Percentiles rank a stretch among this genome's conserved stretches.
These are phyloP conservation scores for Potentilla sterilis DNA, from an alignment of 306 rosid genomes.

Conservation along the genomic window DNA sequence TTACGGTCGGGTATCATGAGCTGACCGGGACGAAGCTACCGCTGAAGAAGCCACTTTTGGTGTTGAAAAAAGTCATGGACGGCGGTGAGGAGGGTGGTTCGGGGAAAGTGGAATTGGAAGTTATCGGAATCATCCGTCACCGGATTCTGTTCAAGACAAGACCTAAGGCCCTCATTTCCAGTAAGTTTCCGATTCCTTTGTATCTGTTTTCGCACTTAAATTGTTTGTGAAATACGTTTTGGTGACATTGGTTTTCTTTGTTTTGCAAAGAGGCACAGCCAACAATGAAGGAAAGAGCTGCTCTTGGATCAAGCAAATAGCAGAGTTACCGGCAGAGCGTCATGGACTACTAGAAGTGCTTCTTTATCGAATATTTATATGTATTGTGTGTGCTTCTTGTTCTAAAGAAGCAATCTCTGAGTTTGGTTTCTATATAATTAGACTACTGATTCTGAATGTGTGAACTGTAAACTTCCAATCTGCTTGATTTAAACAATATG, in stretches of 20 bases:
- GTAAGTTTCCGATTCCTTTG: constrained; percentile 32
- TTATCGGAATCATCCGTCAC: constrained; percentile 70
- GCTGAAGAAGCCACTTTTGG: constrained; percentile 77
- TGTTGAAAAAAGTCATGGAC: constrained; percentile 62
- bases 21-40: constrained; percentile 73
- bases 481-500: not conserved
- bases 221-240: not conserved
- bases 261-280: constrained; percentile 47
- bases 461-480: not conserved
- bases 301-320: constrained; percentile 37
- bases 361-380: not conserved
- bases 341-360: constrained; percentile 19
- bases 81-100: constrained; percentile 1
- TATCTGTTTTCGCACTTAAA: too few relatives aligned
- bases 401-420: not conserved
- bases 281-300: constrained; percentile 39
- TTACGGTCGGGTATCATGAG: constrained; percentile 84
- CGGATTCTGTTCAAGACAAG: constrained; percentile 81
- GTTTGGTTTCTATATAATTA: not conserved
- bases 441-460: not conserved
- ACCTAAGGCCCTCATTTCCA: constrained; percentile 84
- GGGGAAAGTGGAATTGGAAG: constrained; percentile 53
- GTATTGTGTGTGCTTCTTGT: not conserved
- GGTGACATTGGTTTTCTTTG: not conserved
- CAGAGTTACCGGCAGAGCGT: not conserved